Percentiles rank a stretch among this genome's conserved stretches.
These are phyloP conservation scores for Lepidopterella palustris DNA, from an alignment of 495 filamentous ascomycete genomes.

Conservation along the genomic window DNA sequence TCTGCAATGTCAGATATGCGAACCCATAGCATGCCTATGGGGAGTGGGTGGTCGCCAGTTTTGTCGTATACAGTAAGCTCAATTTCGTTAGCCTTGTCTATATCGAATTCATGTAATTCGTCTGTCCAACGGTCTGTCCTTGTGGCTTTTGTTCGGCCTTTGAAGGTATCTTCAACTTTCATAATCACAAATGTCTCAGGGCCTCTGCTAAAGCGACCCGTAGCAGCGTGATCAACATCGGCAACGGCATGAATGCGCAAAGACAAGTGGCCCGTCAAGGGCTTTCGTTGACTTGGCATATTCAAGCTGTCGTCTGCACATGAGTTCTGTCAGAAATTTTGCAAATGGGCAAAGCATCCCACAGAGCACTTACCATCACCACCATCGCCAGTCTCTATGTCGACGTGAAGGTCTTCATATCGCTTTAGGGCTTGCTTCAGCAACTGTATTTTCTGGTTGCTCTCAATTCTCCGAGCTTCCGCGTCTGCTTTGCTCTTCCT, in stretches of 20 bases:
- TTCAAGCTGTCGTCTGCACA: conserved; percentile 88
- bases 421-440: conserved; percentile 91
- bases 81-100: conserved; percentile 98
- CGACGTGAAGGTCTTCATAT: conserved; percentile 96
- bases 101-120: conserved; percentile 81
- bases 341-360: too few species aligned
- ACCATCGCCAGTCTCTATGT: conserved; percentile 72
- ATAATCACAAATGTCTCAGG: conserved; percentile 93
- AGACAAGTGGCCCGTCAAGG: conserved; percentile 79
- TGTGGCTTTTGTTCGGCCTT: conserved; percentile 80
- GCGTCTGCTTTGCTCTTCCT: conserved; percentile 91
- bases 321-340: too few species aligned
- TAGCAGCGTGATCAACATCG: conserved; percentile 90
- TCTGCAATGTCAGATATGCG: conserved; percentile 95
- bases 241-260: conserved; percentile 82
- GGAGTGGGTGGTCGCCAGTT: conserved; percentile 76
- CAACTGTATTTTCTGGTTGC: conserved; percentile 94
- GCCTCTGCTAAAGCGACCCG: conserved; percentile 75
- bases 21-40: conserved; percentile 94
- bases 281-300: conserved; percentile 87
- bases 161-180: conserved; percentile 90
- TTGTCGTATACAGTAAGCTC: conserved; percentile 98
- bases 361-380: conserved; percentile 61
- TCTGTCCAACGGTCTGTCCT: conserved; percentile 85
- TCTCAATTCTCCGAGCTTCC: conserved; percentile 80